A percentile compares a stretch with the other conserved stretches of the same genome.
These are phyloP conservation scores for Teunomyces kruisii DNA, from an alignment of 805 yeast species.

Conservation along the genomic window DNA sequence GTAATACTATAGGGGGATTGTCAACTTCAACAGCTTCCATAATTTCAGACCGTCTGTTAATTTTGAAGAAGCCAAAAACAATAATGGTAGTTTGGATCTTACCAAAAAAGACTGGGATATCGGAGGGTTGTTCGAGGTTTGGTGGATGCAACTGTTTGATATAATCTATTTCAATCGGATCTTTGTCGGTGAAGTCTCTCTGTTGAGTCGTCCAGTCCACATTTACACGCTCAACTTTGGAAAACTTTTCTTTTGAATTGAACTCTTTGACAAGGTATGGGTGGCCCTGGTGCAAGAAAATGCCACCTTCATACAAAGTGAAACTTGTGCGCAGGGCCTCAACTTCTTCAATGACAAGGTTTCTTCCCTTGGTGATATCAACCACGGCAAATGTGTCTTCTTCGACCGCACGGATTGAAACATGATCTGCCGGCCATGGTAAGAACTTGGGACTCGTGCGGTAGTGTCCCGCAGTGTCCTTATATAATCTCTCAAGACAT, in stretches of 20 bases:
- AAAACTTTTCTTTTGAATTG: constrained; percentile 73
- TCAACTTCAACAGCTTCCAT: constrained; percentile 91
- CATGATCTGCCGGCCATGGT: constrained; percentile 80
- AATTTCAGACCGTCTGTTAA: constrained; percentile 73
- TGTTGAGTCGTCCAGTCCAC: constrained; percentile 95
- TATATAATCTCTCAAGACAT: constrained; percentile 38
- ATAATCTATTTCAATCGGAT: constrained; percentile 71
- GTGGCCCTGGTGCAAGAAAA: constrained; percentile 89
- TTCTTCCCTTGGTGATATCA: constrained; percentile 76
- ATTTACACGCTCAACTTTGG: constrained; percentile 81
- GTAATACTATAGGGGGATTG: constrained; percentile 72
- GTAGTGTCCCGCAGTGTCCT: constrained; percentile 29
- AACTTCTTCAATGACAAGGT: constrained; percentile 80
- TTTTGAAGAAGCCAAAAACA: constrained; percentile 92
- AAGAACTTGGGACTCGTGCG: constrained; percentile 49
- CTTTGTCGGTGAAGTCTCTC: constrained; percentile 90
- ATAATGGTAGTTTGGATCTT: constrained; percentile 65
- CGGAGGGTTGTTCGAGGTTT: constrained; percentile 27
- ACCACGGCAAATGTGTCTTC: constrained; percentile 85
- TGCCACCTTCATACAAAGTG: constrained; percentile 89
- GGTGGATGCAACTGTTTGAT: constrained; percentile 54
- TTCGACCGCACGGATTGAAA: constrained; percentile 80
- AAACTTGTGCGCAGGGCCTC: constrained; percentile 89
- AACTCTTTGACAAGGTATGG: constrained; percentile 86
- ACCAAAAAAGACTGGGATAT: constrained; percentile 73